These are phyloP conservation scores for Fusarium virguliforme DNA, from an alignment of 2,329 filamentous ascomycete species.

Conservation along the genomic window DNA sequence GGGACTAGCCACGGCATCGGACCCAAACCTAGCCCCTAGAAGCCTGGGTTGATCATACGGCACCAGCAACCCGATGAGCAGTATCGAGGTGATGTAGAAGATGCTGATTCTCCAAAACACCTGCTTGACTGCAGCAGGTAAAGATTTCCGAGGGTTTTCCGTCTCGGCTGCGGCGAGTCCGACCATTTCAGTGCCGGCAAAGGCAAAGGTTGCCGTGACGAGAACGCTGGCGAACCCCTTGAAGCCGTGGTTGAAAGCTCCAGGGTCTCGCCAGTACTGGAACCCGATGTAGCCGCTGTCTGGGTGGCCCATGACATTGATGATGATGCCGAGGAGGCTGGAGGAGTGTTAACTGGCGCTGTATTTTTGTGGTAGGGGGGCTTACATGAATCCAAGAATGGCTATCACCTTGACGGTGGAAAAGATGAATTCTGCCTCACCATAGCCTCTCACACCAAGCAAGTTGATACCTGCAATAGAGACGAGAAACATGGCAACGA, in stretches of 20 bases:
- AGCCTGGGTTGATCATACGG: constrained; percentile 78
- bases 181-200: constrained; percentile 82
- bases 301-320: constrained; percentile 85
- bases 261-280: constrained; percentile 81
- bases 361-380: background rate
- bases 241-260: constrained; percentile 86
- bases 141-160: constrained; percentile 81
- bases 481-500: constrained; percentile 85
- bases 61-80: constrained; percentile 85
- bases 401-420: constrained; percentile 88
- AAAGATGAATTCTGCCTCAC: constrained; percentile 91
- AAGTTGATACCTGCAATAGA: constrained; percentile 86
- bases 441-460: constrained; percentile 89
- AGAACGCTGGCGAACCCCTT: constrained; percentile 85
- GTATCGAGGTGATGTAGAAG: constrained; percentile 89
- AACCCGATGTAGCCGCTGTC: constrained; percentile 84
- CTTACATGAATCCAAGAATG: constrained; percentile 88
- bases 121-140: constrained; percentile 91
- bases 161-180: constrained; percentile 84
- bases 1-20: constrained; percentile 83
- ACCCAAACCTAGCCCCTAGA: constrained; percentile 67
- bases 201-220: constrained; percentile 82
- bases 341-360: constrained; percentile 16
- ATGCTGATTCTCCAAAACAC: constrained; percentile 94
- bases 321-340: constrained; percentile 85